phyloP scores from a whole-genome alignment of 2,329 filamentous ascomycete species.

The Plectosphaerella cucumerina region DNA sequence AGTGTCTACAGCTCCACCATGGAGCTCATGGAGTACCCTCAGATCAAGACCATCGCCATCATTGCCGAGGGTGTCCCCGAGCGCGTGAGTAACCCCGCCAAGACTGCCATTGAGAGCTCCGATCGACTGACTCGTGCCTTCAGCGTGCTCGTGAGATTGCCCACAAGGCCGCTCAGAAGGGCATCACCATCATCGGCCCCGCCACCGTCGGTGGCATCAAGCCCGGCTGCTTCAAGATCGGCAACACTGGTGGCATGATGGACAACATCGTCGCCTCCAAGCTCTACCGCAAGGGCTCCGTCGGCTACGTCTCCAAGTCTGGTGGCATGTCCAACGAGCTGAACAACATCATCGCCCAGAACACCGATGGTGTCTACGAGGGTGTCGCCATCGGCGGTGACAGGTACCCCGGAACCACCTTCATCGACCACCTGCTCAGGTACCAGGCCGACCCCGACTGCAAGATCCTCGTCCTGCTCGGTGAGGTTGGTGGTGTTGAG shows the following conservation, averaged over 20 bases:
- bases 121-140: neutral
- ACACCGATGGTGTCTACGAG: slow-evolving; percentile 96
- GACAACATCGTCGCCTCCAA: slow-evolving; percentile 99
- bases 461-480: slow-evolving; percentile 94
- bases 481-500: slow-evolving; percentile 98
- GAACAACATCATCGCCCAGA: slow-evolving; percentile 98
- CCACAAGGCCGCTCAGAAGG: slow-evolving; percentile 96
- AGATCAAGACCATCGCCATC: slow-evolving; percentile 98
- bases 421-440: slow-evolving; percentile 96
- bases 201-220: slow-evolving; percentile 99
- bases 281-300: slow-evolving; percentile 98
- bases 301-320: slow-evolving; percentile 99
- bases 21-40: slow-evolving; percentile 95
- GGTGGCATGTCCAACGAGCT: slow-evolving; percentile 99
- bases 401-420: slow-evolving; percentile 96
- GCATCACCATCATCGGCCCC: slow-evolving; percentile 96
- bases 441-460: slow-evolving; percentile 96
- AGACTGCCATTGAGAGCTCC: neutral
- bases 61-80: slow-evolving; percentile 99
- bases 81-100: slow-evolving; percentile 62
- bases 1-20: slow-evolving; percentile 98
- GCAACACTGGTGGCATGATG: slow-evolving; percentile 99
- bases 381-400: slow-evolving; percentile 99
- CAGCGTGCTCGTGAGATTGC: slow-evolving; percentile 97
- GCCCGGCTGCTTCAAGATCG: slow-evolving; percentile 99